These are phyloP conservation scores for Basipetospora chlamydospora DNA, from an alignment of 2,329 filamentous ascomycete genomes.

Conservation along the genomic window DNA sequence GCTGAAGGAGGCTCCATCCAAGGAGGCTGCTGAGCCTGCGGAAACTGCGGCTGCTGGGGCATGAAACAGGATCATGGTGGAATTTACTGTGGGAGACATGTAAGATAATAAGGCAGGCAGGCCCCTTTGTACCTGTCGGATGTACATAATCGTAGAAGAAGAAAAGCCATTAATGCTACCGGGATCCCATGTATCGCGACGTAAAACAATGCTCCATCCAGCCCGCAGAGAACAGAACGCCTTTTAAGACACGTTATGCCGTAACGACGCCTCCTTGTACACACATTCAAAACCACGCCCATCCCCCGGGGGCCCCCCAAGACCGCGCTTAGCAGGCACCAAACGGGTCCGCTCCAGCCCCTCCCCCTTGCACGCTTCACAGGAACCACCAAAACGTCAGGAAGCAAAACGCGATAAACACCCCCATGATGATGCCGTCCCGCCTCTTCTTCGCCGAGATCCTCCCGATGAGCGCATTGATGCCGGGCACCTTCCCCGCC, in stretches of 20 bases:
- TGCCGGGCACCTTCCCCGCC: conserved; percentile 79
- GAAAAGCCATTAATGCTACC: too few species aligned
- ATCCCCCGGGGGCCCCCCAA: too few species aligned
- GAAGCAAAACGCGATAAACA: conserved; percentile 86
- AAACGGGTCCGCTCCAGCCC: conserved; percentile 6
- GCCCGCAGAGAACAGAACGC: neutral
- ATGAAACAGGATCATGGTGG: too few species aligned
- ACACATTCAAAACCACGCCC: too few species aligned
- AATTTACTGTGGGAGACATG: too few species aligned
- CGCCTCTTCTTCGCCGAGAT: conserved; percentile 92
- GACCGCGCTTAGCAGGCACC: too few species aligned
- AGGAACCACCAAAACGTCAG: conserved; percentile 70
- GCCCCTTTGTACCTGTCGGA: conserved; percentile 13
- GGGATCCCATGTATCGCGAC: too few species aligned
- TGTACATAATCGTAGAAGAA: conserved; percentile 17
- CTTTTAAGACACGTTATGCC: neutral
- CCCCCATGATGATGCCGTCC: conserved; percentile 84
- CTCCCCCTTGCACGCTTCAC: conserved; percentile 25
- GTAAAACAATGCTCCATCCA: neutral
- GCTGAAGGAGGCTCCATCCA: conserved; percentile 13
- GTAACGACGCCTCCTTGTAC: too few species aligned
- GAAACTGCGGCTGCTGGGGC: too few species aligned
- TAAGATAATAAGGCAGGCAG: too few species aligned
- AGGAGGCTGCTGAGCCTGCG: conserved; percentile 3
- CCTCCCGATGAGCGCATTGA: conserved; percentile 80